Evolutionary conservation across 2,329 filamentous ascomycete species (phyloP).

Genomic region (Clonostachys chloroleuca): DNA sequence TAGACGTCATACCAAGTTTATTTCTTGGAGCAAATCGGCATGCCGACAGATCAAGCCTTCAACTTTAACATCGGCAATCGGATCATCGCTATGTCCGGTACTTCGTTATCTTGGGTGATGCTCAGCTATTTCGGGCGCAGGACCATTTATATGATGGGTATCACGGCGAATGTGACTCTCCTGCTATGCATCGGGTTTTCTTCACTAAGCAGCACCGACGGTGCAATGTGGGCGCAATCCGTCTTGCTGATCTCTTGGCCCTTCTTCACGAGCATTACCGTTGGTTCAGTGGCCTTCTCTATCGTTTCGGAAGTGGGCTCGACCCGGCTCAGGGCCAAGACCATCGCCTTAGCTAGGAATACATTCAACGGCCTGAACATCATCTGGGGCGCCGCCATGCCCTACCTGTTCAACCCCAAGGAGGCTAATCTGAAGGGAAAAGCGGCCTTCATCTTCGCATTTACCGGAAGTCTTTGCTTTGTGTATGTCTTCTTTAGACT

Average conservation of each 20-base stretch:
- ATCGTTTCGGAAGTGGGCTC: slow-evolving; percentile 39
- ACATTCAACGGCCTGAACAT: slow-evolving; percentile 46
- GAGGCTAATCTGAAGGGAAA: slow-evolving; percentile 42
- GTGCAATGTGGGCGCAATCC: slow-evolving; percentile 14
- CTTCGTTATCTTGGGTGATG: slow-evolving; percentile 6
- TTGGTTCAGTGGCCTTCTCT: slow-evolving; percentile 39
- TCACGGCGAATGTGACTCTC: too few species aligned
- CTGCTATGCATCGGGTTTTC: too few species aligned
- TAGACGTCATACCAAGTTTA: slow-evolving; percentile 10
- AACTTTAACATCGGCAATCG: slow-evolving; percentile 34
- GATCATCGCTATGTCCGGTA: slow-evolving; percentile 38
- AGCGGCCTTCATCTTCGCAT: slow-evolving; percentile 39
- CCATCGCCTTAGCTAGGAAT: slow-evolving; percentile 35
- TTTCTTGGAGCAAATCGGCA: slow-evolving; percentile 37
- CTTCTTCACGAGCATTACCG: slow-evolving; percentile 36
- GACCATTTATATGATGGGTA: too few species aligned
- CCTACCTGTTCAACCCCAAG: slow-evolving; percentile 40
- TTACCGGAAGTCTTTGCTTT: slow-evolving; percentile 36
- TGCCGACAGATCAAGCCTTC: slow-evolving; percentile 20
- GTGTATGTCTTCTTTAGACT: slow-evolving; percentile 48
- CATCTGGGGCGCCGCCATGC: slow-evolving; percentile 36
- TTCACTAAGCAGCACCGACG: too few species aligned
- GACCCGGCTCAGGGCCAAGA: slow-evolving; percentile 38
- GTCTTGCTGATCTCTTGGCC: slow-evolving; percentile 37
- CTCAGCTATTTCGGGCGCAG: too few species aligned